These are phyloP conservation scores for Kodamaea derodonti DNA, from an alignment of 1,139 yeast genomes.

Conservation along the genomic window DNA sequence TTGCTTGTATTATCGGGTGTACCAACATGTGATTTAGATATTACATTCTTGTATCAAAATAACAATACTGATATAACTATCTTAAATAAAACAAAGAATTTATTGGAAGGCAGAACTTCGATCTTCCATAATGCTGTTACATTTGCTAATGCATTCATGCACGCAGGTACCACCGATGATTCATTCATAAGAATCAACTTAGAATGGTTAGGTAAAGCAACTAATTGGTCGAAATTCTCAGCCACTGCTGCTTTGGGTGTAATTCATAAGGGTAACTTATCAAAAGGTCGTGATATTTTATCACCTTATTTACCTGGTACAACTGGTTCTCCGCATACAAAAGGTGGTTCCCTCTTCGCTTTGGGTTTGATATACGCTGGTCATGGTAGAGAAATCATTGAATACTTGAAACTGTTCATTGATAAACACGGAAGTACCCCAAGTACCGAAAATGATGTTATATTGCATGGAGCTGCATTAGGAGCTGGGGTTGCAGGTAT, in stretches of 20 bases:
- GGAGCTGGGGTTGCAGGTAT: conserved; percentile 97
- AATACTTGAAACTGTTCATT: conserved; percentile 70
- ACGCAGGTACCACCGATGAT: conserved; percentile 96
- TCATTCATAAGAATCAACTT: conserved; percentile 85
- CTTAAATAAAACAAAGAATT: conserved; percentile 74
- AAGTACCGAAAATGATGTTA: conserved; percentile 75
- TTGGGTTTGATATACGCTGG: conserved; percentile 95
- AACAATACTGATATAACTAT: conserved; percentile 84
- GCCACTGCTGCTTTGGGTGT: conserved; percentile 99
- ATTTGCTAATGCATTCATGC: conserved; percentile 91
- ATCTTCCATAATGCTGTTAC: conserved; percentile 95
- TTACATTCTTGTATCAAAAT: conserved; percentile 82
- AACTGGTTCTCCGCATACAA: conserved; percentile 75
- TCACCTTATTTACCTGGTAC: conserved; percentile 91
- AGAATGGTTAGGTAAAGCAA: conserved; percentile 96
- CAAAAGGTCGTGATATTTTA: conserved; percentile 84
- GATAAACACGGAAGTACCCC: conserved; percentile 69
- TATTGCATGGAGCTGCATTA: conserved; percentile 92
- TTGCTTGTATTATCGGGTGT: conserved; percentile 80
- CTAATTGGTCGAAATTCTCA: conserved; percentile 96
- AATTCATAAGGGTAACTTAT: conserved; percentile 89
- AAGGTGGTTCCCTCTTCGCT: conserved; percentile 94
- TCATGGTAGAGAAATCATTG: conserved; percentile 85
- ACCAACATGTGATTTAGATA: conserved; percentile 90
- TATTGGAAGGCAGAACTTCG: conserved; percentile 88